Conservation (phyloP, 2,329 filamentous ascomycete genomes). For the Cadophora gregata region DNA sequence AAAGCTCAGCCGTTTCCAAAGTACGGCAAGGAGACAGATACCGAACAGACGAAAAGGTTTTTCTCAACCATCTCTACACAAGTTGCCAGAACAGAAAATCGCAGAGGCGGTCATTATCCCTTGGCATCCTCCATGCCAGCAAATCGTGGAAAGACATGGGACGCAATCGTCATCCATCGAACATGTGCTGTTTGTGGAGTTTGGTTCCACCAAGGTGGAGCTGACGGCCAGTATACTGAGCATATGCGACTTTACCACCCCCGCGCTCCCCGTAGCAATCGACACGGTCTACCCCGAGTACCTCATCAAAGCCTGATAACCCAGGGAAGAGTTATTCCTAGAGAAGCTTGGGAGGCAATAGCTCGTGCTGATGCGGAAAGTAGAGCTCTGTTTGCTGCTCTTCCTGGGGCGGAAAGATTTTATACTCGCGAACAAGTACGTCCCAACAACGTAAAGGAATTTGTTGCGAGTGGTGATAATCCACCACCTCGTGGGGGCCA, state of each 20-base stretch:
- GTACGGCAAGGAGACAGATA: not conserved
- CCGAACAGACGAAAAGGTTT: not conserved
- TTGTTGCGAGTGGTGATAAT: not conserved
- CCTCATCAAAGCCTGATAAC: not conserved
- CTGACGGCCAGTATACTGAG: not conserved
- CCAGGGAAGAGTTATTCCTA: not conserved
- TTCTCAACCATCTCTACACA: not conserved
- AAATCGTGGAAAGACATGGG: not conserved
- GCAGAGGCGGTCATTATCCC: not conserved
- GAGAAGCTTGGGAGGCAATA: not conserved
- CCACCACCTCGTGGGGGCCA: not conserved
- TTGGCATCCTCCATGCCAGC: not conserved
- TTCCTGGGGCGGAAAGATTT: not conserved
- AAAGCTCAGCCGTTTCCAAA: not conserved
- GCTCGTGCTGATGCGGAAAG: not conserved
- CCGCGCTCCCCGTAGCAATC: not conserved
- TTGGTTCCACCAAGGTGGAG: not conserved
- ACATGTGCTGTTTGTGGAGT: constrained; percentile 1
- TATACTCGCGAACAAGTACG: not conserved
- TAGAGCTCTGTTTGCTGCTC: not conserved
- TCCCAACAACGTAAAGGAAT: not conserved
- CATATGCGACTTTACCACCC: not conserved
- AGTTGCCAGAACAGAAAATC: not conserved
- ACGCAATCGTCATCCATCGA: not conserved
- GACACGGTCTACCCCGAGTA: not conserved